Evolutionary conservation across 1,284 basidiomycete species (phyloP), one percentile per base, ranked within the genome.

Genomic region (Chalciporus sp.): DNA sequence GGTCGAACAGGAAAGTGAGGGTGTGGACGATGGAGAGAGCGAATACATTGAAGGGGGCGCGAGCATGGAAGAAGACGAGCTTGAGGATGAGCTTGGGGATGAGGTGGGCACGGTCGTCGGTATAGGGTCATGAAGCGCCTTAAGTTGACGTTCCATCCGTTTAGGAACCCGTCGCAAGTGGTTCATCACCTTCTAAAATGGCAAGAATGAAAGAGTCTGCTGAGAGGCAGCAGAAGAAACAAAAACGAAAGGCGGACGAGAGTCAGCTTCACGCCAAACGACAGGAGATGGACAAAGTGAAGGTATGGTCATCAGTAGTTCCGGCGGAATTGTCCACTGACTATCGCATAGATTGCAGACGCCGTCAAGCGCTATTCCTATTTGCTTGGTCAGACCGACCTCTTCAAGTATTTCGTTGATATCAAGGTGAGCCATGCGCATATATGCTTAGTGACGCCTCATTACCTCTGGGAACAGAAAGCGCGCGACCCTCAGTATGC

Each of bases 371-470:
- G 94, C 12, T 98, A 97, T 71, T 93, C 91, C 8, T 97, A 96
- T 72, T 82, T 98, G 16, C 82, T 98, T 0, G 95, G 95, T 7
- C 94, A 98, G 72, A 98, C 94, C 0, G 95, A 98, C 62, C 78
- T 97, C 16, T 98, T 98, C 78, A 92, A 93, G 64, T 95, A 97
- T 70, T 98, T 98, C 65, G 91, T 96, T 8, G 92, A 96, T 67
- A 88, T 96, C 73, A 95, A 96, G 81, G 92, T 90, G 37, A 47
- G 77, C 44, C 23, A 4, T 59, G 16, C 28, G 41, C 23, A 17
- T 20, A 9, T 23, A 23, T 23, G 23, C 28, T 7, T 12, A 17
- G 51, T 29, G 53, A 42, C 17, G 43, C 2, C 47, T 60, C 16
- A 61, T 43, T 35, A 28, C 6, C 3, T 44, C 17, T 16, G 48